These are phyloP conservation scores for Aspergillus oerlinghausenensis DNA, from an alignment of 2,329 filamentous ascomycete species.

Conservation along the genomic window DNA sequence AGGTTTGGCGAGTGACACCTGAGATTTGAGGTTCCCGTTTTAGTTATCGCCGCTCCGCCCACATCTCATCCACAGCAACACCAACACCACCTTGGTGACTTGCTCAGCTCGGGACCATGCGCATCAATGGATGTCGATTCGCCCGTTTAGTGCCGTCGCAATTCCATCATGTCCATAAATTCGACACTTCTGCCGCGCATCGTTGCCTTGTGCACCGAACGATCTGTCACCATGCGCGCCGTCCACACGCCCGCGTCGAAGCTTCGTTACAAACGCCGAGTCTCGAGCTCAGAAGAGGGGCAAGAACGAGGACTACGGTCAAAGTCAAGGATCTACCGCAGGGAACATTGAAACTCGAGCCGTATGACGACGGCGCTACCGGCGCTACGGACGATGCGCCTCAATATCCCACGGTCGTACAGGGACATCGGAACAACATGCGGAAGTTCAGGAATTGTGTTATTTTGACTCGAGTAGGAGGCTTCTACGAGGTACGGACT, in stretches of 20 bases:
- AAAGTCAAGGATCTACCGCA: slow-evolving; percentile 52
- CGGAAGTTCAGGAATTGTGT: slow-evolving; percentile 86
- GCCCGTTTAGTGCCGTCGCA: slow-evolving; percentile 8
- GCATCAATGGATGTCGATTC: slow-evolving; percentile 17
- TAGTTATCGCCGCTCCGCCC: slow-evolving; percentile 7
- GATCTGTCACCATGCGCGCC: slow-evolving; percentile 29
- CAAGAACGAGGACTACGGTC: slow-evolving; percentile 34
- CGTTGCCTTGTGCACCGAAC: slow-evolving; percentile 21
- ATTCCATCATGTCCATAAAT: neutral
- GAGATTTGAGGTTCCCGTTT: slow-evolving; percentile 15
- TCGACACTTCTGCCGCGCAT: slow-evolving; percentile 7
- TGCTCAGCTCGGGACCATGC: slow-evolving; percentile 19
- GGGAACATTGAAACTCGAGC: slow-evolving; percentile 46
- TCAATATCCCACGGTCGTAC: slow-evolving; percentile 79
- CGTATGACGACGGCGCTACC: slow-evolving; percentile 25
- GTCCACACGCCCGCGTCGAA: slow-evolving; percentile 15
- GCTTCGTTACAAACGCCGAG: slow-evolving; percentile 9
- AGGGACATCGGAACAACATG: slow-evolving; percentile 86
- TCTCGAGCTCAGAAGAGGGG: slow-evolving; percentile 22
- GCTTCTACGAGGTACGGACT: slow-evolving; percentile 74
- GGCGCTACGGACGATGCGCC: slow-evolving; percentile 45
- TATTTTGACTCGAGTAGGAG: slow-evolving; percentile 82
- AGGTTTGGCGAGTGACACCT: slow-evolving; percentile 21
- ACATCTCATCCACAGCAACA: slow-evolving; percentile 1
- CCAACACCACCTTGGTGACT: neutral